Conservation (phyloP, 2,329 filamentous ascomycete species). For the Microsporum canis region DNA sequence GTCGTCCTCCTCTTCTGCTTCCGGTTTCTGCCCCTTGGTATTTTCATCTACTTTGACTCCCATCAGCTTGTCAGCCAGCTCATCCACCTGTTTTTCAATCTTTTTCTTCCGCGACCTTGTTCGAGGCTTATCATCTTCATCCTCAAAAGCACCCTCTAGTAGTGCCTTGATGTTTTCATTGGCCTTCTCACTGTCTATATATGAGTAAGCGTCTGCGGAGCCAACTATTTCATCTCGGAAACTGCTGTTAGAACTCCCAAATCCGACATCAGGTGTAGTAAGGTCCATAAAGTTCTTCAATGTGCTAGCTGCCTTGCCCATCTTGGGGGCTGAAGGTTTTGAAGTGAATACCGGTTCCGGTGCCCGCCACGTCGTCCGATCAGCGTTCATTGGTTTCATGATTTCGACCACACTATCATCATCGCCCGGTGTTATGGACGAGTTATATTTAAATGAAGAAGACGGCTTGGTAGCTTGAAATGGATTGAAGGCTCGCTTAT, state of each 20-base stretch:
- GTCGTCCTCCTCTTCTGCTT: slow-evolving; percentile 34
- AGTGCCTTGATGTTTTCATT: slow-evolving; percentile 43
- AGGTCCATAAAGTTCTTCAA: slow-evolving; percentile 40
- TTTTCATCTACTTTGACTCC: slow-evolving; percentile 38
- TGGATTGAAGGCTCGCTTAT: slow-evolving; percentile 26
- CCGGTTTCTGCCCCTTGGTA: slow-evolving; percentile 44
- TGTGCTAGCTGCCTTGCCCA: slow-evolving; percentile 34
- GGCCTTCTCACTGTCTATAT: slow-evolving; percentile 39
- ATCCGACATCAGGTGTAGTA: slow-evolving; percentile 35
- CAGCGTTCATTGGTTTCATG: slow-evolving; percentile 39
- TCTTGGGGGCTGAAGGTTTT: slow-evolving; percentile 29
- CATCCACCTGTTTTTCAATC: slow-evolving; percentile 29
- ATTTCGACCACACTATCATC: slow-evolving; percentile 34
- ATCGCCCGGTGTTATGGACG: slow-evolving; percentile 17
- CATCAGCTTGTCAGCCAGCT: slow-evolving; percentile 34
- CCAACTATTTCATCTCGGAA: slow-evolving; percentile 42
- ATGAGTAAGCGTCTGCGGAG: slow-evolving; percentile 43
- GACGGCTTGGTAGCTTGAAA: slow-evolving; percentile 31
- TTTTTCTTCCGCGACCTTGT: slow-evolving; percentile 32
- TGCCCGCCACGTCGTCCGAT: slow-evolving; percentile 39
- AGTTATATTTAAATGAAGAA: slow-evolving; percentile 24
- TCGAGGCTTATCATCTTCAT: slow-evolving; percentile 36
- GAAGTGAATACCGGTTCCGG: slow-evolving; percentile 45
- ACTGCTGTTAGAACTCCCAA: slow-evolving; percentile 38
- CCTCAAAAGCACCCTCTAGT: slow-evolving; percentile 41